Evolutionary conservation across 2,329 filamentous ascomycete species (phyloP), one percentile per base, ranked within the genome.

Genomic region (Penicillium palitans): DNA sequence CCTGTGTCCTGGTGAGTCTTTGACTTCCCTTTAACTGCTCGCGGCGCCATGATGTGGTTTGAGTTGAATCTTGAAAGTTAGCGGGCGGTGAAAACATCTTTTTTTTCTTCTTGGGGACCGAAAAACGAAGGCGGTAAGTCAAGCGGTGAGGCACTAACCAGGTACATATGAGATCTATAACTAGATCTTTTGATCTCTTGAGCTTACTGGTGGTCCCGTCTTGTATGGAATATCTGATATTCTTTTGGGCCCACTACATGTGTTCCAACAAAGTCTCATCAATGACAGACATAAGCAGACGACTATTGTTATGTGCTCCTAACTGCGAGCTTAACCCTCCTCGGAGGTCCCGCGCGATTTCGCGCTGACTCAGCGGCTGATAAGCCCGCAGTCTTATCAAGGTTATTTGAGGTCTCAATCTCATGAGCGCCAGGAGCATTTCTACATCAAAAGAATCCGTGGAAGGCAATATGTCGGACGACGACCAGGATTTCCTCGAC

Each of bases 401-500:
- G 19, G 19, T 42, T 25, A 6, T 39, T 44, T 44, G 47, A 46
- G 40, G 47, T 25, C 19, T 29, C 24, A 21, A n/a, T 31, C 39
- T 15, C 21, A 35, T 21, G 51, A 27, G 51, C 41, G 40, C 31
- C 50, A 37, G 13, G 41, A 37, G 46, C 50, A 21, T 27, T 6
- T 42, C 39, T 44, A 21, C 29, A 3, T 42, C 46, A 25, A 45
- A 42, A 44, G 46, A 21, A 17, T 41, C 46, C 3, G 21, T 37
- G 44, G 8, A 12, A 37, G 58, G 59, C 60, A 62, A 66, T 45
- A 83, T 83, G 81, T 78, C 77, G 63, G 83, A 88, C 55, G 83
- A 86, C 65, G 89, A 93, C 66, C 81, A 86, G 69, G 90, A 91
- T 73, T 88, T 90, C 46, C 84, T 96, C 62, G 89, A 92, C 71